Percentiles rank a stretch among this genome's conserved stretches.
Conservation (phyloP, 805 yeast genomes). For the Barnettozyma siamensis region DNA sequence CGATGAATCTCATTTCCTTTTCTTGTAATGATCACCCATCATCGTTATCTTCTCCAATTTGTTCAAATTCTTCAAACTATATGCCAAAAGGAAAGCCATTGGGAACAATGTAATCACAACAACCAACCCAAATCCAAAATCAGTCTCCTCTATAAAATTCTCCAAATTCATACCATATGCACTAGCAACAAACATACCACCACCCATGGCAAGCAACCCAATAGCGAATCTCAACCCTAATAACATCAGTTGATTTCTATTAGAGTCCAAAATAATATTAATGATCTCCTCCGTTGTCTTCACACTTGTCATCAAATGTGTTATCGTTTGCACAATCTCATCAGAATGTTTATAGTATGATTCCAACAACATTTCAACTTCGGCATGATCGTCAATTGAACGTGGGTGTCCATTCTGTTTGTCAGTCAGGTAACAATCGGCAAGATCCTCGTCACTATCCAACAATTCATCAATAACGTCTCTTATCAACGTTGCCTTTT, state of each 20-base stretch:
- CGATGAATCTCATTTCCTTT: not conserved
- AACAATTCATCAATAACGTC: slow-evolving; percentile 80
- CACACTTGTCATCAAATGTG: slow-evolving; percentile 72
- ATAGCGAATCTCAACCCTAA: slow-evolving; percentile 79
- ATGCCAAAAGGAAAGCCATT: slow-evolving; percentile 41
- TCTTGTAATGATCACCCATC: slow-evolving; percentile 36
- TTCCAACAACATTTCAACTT: slow-evolving; percentile 85
- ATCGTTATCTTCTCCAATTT: slow-evolving; percentile 70
- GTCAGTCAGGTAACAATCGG: slow-evolving; percentile 74
- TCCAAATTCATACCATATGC: slow-evolving; percentile 94
- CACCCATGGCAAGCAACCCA: slow-evolving; percentile 76
- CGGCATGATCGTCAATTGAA: slow-evolving; percentile 64
- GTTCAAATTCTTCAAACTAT: slow-evolving; percentile 52
- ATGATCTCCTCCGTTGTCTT: slow-evolving; percentile 92
- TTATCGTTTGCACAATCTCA: slow-evolving; percentile 89
- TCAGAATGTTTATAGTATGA: slow-evolving; percentile 88
- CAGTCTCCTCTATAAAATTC: slow-evolving; percentile 82
- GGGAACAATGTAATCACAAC: slow-evolving; percentile 36
- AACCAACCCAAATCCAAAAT: slow-evolving; percentile 59
- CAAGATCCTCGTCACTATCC: slow-evolving; percentile 83
- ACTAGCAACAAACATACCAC: slow-evolving; percentile 76
- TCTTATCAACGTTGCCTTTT: slow-evolving; percentile 75
- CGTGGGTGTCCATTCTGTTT: slow-evolving; percentile 41
- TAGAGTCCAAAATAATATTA: slow-evolving; percentile 86
- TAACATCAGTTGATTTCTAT: slow-evolving; percentile 88